Percentiles rank a stretch among this genome's conserved stretches.
phyloP scores from a whole-genome alignment of 306 rosid genomes.

The Luffa aegyptiaca region DNA sequence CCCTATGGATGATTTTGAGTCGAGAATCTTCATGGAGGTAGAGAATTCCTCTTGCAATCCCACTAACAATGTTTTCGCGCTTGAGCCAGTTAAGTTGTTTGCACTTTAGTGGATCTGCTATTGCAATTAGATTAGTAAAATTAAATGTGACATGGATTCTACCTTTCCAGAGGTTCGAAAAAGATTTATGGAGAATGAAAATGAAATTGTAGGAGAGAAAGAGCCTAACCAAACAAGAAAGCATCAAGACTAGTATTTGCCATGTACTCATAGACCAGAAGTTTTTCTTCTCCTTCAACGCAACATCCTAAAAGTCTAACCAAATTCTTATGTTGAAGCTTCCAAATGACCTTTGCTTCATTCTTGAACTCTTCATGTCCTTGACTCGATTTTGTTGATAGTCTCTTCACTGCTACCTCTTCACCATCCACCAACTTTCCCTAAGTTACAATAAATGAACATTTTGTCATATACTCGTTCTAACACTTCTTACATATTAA shows the following conservation, averaged over 20 bases:
- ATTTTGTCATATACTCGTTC: not conserved
- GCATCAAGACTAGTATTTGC: conserved; percentile 39
- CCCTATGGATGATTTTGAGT: conserved; percentile 2
- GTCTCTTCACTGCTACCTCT: conserved; percentile 36
- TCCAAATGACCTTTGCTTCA: conserved; percentile 35
- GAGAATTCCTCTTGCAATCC: conserved; percentile 25
- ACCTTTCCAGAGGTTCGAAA: not conserved
- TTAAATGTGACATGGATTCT: not conserved
- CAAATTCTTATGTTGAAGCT: conserved; percentile 41
- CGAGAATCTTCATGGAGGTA: conserved; percentile 30
- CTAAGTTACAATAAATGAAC: conserved; percentile 6
- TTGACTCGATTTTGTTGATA: conserved; percentile 30
- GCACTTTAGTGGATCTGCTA: conserved; percentile 16
- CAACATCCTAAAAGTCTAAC: conserved; percentile 43
- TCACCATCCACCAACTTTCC: conserved; percentile 20
- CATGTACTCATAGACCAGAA: conserved; percentile 45
- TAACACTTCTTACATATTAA: not conserved
- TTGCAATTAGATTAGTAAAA: not conserved
- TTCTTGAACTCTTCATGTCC: conserved; percentile 42
- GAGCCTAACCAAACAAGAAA: conserved; percentile 35
- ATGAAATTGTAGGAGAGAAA: not conserved
- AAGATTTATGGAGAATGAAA: not conserved
- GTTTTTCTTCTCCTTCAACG: conserved; percentile 31
- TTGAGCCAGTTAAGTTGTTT: conserved; percentile 26
- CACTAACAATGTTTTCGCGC: conserved; percentile 23